Evolutionary conservation across 2,329 filamentous ascomycete genomes (phyloP).

Genomic region (Rugonectria rugulosa): DNA sequence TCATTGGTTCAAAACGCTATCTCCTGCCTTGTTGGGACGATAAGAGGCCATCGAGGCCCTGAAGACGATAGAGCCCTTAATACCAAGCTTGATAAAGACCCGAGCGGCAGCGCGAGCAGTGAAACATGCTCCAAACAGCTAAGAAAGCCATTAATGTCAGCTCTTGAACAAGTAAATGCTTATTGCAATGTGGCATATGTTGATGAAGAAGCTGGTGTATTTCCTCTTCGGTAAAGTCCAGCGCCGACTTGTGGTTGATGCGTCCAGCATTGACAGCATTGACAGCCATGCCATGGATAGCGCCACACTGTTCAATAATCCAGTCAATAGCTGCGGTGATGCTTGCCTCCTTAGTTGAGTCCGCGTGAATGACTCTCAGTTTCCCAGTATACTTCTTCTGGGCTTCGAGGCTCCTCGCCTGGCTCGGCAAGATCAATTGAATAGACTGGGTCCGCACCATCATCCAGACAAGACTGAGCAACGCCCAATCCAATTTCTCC

Average conservation of each 20-base stretch:
- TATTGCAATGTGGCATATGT: constrained; percentile 5
- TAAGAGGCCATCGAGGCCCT: constrained; percentile 58
- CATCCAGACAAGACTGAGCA: constrained; percentile 56
- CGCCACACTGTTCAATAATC: constrained; percentile 46
- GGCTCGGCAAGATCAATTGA: constrained; percentile 39
- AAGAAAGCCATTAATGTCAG: neutral
- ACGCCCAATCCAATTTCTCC: too few species aligned
- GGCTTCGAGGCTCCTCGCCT: constrained; percentile 38
- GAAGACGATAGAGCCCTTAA: constrained; percentile 51
- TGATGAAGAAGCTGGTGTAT: constrained; percentile 47
- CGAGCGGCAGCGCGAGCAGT: constrained; percentile 54
- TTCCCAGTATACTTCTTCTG: constrained; percentile 50
- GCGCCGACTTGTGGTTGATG: constrained; percentile 59
- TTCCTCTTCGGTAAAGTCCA: constrained; percentile 48
- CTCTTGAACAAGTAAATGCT: too few species aligned
- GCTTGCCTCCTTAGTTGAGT: constrained; percentile 52
- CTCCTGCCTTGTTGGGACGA: constrained; percentile 51
- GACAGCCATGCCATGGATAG: constrained; percentile 57
- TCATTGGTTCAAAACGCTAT: fast-evolving
- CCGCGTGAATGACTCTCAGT: constrained; percentile 53
- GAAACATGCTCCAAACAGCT: constrained; percentile 52
- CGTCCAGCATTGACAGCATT: constrained; percentile 61
- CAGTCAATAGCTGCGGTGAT: constrained; percentile 51
- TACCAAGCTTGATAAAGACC: constrained; percentile 46
- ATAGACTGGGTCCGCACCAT: constrained; percentile 46